A percentile compares a stretch with the other conserved stretches of the same genome.
Evolutionary conservation across 352 stramenopile genomes (phyloP).

Genomic region (Phytopythium sindhum): DNA sequence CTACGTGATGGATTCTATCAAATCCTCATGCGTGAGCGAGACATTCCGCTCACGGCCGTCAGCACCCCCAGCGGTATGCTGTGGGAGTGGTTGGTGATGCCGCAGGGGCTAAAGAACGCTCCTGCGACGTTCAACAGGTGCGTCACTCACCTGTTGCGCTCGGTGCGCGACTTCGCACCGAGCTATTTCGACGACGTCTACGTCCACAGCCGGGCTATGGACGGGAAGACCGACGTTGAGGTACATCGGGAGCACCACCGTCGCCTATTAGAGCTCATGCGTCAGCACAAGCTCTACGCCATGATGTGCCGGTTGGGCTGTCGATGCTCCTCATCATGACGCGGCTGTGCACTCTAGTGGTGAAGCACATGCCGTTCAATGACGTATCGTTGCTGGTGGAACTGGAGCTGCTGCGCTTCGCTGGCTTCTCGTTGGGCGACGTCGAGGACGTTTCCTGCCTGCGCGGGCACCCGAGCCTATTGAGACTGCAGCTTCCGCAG

Average conservation of each 20-base stretch:
- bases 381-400: too few relatives aligned
- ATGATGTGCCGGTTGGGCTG: too few relatives aligned
- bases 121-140: constrained; percentile 24
- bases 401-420: too few relatives aligned
- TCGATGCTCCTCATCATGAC: too few relatives aligned
- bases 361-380: too few relatives aligned
- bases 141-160: constrained; percentile 12
- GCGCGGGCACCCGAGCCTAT: too few relatives aligned
- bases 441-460: too few relatives aligned
- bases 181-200: constrained; percentile 34
- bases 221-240: constrained; percentile 3
- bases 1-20: constrained; percentile 11
- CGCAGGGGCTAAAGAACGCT: constrained; percentile 19
- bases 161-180: constrained; percentile 14
- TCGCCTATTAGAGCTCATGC: constrained; percentile 18
- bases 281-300: constrained; percentile 11
- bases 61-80: constrained; percentile 25
- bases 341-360: too few relatives aligned
- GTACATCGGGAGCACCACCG: constrained; percentile 17
- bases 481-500: too few relatives aligned
- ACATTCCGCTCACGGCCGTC: constrained; percentile 22
- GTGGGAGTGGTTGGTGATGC: constrained; percentile 30
- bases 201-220: constrained; percentile 10
- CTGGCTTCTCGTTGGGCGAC: too few relatives aligned
- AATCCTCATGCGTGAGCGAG: constrained; percentile 10